Conservation (phyloP, 257 asterid genomes). For the Forsythia suspensa region DNA sequence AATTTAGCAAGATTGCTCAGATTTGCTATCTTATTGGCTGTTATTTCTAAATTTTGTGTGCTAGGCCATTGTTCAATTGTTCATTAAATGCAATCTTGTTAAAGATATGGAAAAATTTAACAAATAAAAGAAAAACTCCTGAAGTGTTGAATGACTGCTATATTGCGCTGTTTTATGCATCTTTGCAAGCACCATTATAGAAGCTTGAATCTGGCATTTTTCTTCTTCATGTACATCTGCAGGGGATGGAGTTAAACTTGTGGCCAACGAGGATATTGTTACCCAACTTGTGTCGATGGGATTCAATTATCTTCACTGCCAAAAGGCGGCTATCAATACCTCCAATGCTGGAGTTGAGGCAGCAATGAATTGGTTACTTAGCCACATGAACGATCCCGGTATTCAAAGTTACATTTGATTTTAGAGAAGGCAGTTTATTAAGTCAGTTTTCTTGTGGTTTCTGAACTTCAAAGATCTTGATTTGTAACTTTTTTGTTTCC, state of each 20-base stretch:
- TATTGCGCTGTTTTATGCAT: neutral
- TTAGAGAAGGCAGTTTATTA: conserved; percentile 14
- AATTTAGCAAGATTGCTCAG: neutral
- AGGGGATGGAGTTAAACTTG: conserved; percentile 36
- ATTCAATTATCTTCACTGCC: conserved; percentile 76
- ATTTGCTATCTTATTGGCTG: neutral
- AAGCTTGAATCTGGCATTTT: conserved; percentile 8
- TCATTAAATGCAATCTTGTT: neutral
- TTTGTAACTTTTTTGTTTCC: conserved; percentile 18
- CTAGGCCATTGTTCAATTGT: neutral
- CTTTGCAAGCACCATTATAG: neutral
- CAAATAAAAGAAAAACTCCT: neutral
- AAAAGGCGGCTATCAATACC: conserved; percentile 89
- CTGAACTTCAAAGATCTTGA: conserved; percentile 17
- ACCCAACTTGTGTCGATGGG: conserved; percentile 87
- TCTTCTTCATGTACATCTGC: conserved; percentile 42
- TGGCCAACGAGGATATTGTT: conserved; percentile 70
- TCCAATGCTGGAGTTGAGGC: conserved; percentile 77
- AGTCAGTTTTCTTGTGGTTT: conserved; percentile 9
- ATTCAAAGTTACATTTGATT: conserved; percentile 22
- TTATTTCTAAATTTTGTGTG: conserved; percentile 9
- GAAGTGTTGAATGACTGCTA: neutral
- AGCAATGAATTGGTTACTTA: conserved; percentile 88
- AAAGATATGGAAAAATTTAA: neutral
- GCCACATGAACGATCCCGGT: conserved; percentile 92